Percentiles rank a stretch among this genome's conserved stretches.
phyloP scores from a whole-genome alignment of 2,329 filamentous ascomycete species.

The Juglanconis juglandina region DNA sequence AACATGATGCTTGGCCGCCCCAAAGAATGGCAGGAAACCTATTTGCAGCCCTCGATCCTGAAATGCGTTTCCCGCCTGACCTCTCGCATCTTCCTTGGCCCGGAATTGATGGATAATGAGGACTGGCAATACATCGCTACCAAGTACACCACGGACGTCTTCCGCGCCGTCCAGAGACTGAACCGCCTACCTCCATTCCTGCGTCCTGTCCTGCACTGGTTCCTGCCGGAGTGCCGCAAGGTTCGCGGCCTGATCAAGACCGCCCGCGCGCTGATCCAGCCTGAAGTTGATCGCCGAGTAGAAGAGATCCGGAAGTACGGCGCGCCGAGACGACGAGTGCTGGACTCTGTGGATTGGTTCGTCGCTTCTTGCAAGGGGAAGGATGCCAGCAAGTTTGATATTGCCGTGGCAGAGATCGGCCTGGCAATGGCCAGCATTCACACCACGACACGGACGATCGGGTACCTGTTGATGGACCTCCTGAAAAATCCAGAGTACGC shows the following conservation, averaged over 20 bases:
- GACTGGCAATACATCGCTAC: constrained; percentile 2
- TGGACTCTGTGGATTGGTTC: constrained; percentile 8
- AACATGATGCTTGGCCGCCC: not conserved
- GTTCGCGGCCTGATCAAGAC: not conserved
- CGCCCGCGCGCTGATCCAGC: not conserved
- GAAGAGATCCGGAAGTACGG: constrained; percentile 4
- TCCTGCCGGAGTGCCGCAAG: not conserved
- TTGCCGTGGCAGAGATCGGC: not conserved
- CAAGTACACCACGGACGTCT: not conserved
- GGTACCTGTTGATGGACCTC: not conserved
- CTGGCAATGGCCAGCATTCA: constrained; percentile 2
- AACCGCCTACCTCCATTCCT: not conserved
- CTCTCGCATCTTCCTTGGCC: not conserved
- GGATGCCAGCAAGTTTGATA: not conserved
- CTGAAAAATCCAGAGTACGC: not conserved
- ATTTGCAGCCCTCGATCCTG: not conserved
- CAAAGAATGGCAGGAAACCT: not conserved
- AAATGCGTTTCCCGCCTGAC: not conserved
- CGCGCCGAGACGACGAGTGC: not conserved
- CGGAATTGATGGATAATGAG: not conserved
- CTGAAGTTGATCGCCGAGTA: not conserved
- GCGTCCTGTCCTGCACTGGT: not conserved
- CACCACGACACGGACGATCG: not conserved
- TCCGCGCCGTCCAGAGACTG: not conserved
- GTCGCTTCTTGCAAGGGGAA: not conserved